A percentile compares a stretch with the other conserved stretches of the same genome.
Evolutionary conservation across 805 yeast species (phyloP).

Genomic region (Candida ipomoeae): DNA sequence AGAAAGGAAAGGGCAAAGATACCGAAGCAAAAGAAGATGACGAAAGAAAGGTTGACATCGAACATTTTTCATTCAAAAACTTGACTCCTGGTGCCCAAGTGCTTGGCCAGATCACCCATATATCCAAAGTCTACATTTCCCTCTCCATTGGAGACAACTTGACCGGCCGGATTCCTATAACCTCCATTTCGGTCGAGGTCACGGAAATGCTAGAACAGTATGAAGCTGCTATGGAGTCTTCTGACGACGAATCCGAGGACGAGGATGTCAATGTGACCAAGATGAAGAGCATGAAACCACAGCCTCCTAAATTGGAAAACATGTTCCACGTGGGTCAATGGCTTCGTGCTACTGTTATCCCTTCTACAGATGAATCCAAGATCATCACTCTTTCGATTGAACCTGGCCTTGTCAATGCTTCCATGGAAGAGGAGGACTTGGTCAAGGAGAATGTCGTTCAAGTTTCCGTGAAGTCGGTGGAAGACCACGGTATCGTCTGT

Average conservation of each 20-base stretch:
- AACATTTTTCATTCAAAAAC: constrained; percentile 57
- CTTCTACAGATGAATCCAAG: constrained; percentile 36
- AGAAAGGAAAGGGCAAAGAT: constrained; percentile 16
- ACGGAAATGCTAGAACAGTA: constrained; percentile 53
- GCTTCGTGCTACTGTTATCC: constrained; percentile 77
- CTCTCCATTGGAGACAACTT: constrained; percentile 78
- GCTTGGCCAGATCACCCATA: constrained; percentile 67
- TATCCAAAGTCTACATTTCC: constrained; percentile 60
- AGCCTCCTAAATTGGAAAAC: constrained; percentile 52
- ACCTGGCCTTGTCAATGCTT: constrained; percentile 65
- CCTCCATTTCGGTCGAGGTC: constrained; percentile 63
- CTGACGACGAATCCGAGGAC: constrained; percentile 32
- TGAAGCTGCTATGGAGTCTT: constrained; percentile 41
- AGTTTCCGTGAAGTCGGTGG: constrained; percentile 71
- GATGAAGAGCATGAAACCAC: constrained; percentile 23
- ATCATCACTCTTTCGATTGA: constrained; percentile 69
- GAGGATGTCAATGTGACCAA: constrained; percentile 24
- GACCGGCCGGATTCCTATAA: constrained; percentile 72
- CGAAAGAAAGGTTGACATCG: constrained; percentile 45
- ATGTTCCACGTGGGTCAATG: constrained; percentile 75
- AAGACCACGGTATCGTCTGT: constrained; percentile 87
- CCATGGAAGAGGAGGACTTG: constrained; percentile 62
- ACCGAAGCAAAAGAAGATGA: constrained; percentile 18
- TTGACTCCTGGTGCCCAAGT: constrained; percentile 69
- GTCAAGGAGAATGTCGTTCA: constrained; percentile 63